A percentile compares a stretch with the other conserved stretches of the same genome.
Evolutionary conservation across 306 rosid species (phyloP).

Genomic region (Gynostemma pentaphyllum): DNA sequence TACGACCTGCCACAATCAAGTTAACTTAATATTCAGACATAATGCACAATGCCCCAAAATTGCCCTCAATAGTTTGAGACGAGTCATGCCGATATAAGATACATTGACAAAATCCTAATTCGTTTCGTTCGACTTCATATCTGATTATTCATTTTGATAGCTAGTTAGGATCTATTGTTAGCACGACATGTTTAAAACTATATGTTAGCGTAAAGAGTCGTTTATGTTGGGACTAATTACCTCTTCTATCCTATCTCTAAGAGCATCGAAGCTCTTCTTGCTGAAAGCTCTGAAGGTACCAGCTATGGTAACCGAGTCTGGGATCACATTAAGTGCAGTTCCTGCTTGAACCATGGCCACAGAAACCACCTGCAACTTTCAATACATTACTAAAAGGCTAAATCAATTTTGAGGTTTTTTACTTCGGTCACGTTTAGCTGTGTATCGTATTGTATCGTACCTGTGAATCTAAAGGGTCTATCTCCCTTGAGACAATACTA

Average conservation of each 20-base stretch:
- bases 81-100: no score
- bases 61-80: no score
- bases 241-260: conserved; percentile 75
- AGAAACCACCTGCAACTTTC: conserved; percentile 63
- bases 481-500: conserved; percentile 71
- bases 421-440: not conserved
- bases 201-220: no score
- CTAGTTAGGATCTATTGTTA: no score
- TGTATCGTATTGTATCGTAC: no score
- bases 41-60: not conserved
- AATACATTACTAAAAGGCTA: not conserved
- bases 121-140: no score
- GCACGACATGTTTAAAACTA: no score
- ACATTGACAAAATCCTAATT: no score
- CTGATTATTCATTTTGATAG: no score
- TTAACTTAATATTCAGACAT: not conserved
- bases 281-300: conserved; percentile 77
- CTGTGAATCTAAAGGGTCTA: conserved; percentile 83
- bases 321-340: conserved; percentile 46
- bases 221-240: no score
- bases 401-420: not conserved
- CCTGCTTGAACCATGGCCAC: conserved; percentile 61
- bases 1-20: conserved; percentile 35
- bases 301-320: conserved; percentile 51
- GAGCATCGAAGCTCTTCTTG: conserved; percentile 48